phyloP scores from a whole-genome alignment of 768 basidiomycete genomes.

The Rhizopogon sp. region DNA sequence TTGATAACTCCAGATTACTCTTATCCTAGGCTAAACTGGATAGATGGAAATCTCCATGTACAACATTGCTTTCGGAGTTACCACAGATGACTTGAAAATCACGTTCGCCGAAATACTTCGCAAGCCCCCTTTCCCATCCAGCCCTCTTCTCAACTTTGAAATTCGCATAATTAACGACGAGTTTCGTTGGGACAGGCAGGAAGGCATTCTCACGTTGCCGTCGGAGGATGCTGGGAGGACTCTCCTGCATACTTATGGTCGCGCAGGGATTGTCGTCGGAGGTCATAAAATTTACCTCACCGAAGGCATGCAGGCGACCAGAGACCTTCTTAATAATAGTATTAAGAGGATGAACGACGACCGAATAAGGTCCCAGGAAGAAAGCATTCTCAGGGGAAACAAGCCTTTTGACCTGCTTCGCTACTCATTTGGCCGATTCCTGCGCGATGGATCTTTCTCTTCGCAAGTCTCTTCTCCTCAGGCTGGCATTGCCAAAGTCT shows the following conservation, averaged over 20 bases:
- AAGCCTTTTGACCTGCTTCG: slow-evolving; percentile 15
- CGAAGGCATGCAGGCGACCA: slow-evolving; percentile 13
- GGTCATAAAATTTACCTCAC: slow-evolving; percentile 16
- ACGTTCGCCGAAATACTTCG: slow-evolving; percentile 30
- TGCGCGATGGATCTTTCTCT: slow-evolving; percentile 30
- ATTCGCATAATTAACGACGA: slow-evolving; percentile 6
- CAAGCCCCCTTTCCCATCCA: slow-evolving; percentile 25
- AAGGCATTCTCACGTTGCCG: slow-evolving; percentile 29
- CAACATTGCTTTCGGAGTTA: slow-evolving; percentile 21
- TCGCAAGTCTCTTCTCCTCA: slow-evolving; percentile 16
- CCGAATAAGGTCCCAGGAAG: slow-evolving; percentile 16
- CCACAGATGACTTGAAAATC: slow-evolving; percentile 25
- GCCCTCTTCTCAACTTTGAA: slow-evolving; percentile 28
- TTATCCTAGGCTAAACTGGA: no score
- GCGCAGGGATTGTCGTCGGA: slow-evolving; percentile 20
- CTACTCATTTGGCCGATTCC: slow-evolving; percentile 33
- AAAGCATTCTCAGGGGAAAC: slow-evolving; percentile 6
- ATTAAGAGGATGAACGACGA: slow-evolving; percentile 22
- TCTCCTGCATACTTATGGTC: slow-evolving; percentile 24
- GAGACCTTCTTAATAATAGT: slow-evolving; percentile 3
- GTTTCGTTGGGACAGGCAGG: slow-evolving; percentile 11
- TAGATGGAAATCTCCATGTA: slow-evolving; percentile 27
- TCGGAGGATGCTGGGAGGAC: slow-evolving; percentile 7
- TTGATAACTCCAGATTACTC: no score
- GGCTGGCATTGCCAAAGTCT: slow-evolving; percentile 22